phyloP scores from a whole-genome alignment of 1,139 yeast species.

The Geotrichum fermentans region DNA sequence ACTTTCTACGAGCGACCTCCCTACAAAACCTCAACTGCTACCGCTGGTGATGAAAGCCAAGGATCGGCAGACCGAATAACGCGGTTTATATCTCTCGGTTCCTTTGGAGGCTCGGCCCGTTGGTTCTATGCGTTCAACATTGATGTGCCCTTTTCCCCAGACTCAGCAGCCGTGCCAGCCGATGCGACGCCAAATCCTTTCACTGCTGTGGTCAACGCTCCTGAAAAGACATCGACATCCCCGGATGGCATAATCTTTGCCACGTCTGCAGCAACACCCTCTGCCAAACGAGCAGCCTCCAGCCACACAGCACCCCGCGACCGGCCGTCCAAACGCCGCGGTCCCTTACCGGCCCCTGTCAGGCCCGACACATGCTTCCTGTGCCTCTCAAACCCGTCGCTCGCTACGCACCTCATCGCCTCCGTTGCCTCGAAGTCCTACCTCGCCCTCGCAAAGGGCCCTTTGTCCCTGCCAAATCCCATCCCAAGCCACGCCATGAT shows the following conservation, averaged over 20 bases:
- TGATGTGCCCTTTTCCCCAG: constrained; percentile 2
- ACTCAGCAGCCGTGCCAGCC: constrained; percentile 4
- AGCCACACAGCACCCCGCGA: neutral
- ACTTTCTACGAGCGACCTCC: constrained; percentile 31
- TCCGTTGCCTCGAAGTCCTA: constrained; percentile 66
- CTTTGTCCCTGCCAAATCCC: constrained; percentile 45
- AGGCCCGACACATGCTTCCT: constrained; percentile 55
- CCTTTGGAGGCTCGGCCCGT: constrained; percentile 24
- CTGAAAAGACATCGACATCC: neutral
- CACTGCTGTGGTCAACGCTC: neutral
- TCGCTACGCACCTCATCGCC: constrained; percentile 75
- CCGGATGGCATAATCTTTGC: neutral
- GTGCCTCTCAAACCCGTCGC: constrained; percentile 74
- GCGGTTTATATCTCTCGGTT: constrained; percentile 30
- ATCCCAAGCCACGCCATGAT: constrained; percentile 81
- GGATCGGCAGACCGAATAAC: constrained; percentile 16
- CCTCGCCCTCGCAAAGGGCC: constrained; percentile 83
- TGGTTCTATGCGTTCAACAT: constrained; percentile 32
- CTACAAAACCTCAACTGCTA: constrained; percentile 21
- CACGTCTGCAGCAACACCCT: too few relatives aligned
- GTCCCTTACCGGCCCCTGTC: neutral
- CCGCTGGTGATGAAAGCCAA: constrained; percentile 12
- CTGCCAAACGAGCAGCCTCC: neutral
- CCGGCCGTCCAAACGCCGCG: neutral
- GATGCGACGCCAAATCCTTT: constrained; percentile 17